These are phyloP conservation scores for Coemansia sp. DNA, from an alignment of 192 early-diverging fungal genomes.

Conservation along the genomic window DNA sequence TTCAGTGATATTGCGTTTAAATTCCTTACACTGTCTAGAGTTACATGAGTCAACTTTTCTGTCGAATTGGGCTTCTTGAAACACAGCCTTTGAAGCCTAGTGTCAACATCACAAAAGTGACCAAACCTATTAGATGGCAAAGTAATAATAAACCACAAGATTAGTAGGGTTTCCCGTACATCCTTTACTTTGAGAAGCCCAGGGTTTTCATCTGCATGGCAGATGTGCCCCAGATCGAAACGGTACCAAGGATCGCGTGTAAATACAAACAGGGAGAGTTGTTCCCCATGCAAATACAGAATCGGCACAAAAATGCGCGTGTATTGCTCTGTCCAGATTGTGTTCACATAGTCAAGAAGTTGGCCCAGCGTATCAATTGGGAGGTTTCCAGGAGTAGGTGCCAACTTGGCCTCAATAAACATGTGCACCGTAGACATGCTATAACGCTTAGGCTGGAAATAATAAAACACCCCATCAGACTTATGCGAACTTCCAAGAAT, in stretches of 20 bases:
- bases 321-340: not conserved
- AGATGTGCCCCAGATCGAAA: not conserved
- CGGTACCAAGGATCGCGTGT: not conserved
- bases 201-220: not conserved
- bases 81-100: too few species aligned
- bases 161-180: not conserved
- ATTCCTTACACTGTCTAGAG: too few species aligned
- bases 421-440: not conserved
- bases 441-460: not conserved
- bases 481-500: not conserved
- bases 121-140: conserved; percentile 3
- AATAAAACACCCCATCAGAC: not conserved
- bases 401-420: not conserved
- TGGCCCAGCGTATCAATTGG: not conserved
- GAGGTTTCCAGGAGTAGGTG: not conserved
- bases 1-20: not conserved
- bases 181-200: not conserved
- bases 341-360: not conserved
- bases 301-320: not conserved
- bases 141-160: conserved; percentile 1
- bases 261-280: not conserved
- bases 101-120: conserved; percentile 8
- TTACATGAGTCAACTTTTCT: not conserved
- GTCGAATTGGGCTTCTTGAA: too few species aligned
- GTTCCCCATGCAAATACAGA: not conserved